Evolutionary conservation across 2,329 filamentous ascomycete species (phyloP), one percentile per base, ranked within the genome.

Genomic region (Macrophomina phaseolina): DNA sequence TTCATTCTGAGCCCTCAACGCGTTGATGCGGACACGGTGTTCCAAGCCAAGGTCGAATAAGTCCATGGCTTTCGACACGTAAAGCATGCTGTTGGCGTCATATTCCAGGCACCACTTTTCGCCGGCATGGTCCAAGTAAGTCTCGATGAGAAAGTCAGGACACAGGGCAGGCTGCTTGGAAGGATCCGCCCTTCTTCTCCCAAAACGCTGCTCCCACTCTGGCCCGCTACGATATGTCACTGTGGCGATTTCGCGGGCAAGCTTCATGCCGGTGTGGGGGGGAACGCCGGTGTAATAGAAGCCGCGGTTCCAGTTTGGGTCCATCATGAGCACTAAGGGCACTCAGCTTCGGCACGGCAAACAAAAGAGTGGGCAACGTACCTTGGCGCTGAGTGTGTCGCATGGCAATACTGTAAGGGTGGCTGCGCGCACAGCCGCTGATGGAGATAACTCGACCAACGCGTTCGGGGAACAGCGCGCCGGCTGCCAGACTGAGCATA

Each of bases 1-100:
- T 68, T 85, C 81, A 56, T 90, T 88, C 65, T 87, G 83, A 14
- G 85, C 82, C 16, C 94, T 84, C 34, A 93, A 86, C 38, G 82
- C 75, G 23, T 82, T 82, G 2, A 91, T 88, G 23, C 85, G 87
- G 3, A 82, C 78, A 75, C 94, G 92, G 74, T 90, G 89, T 48
- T 87, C 85, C 56, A 83, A 82, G 30, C 95, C 93, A 0, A 99
- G 86, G 74, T 99, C 95, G 77, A 99, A 99, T 12, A 99, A 84
- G 76, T 99, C 95, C 95, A 99, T 99, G 5, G 95, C 95, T 81
- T 99, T 99, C 78, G 93, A 97, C 66, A 99, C 92, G 78, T 99
- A 99, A 2, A 99, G 84, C 46, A 98, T 82, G 75, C 93, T 97
- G 80, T 99, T 99, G 32, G 95, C 89, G 74, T 99, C 95, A 77